Evolutionary conservation across 768 basidiomycete species (phyloP), one percentile per base, ranked within the genome.

Genomic region (Naganishia friedmannii): DNA sequence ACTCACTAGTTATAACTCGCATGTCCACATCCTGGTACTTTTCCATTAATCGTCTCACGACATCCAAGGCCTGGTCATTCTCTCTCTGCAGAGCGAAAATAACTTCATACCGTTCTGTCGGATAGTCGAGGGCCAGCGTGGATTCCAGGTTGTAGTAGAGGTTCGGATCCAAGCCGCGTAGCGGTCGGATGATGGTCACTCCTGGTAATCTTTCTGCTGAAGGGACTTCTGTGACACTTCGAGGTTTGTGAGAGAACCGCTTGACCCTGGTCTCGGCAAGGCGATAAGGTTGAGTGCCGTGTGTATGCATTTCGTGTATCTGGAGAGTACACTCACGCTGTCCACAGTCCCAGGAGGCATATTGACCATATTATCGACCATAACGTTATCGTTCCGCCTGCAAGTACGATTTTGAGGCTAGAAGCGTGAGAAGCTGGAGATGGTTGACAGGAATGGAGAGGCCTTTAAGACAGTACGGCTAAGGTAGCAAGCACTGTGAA

Each of bases 71-170:
- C 79, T 92, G 91, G 79, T 99, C 96, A 53, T 86, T 80, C 74
- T 89, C 88, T 65, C 91, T 88, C n/a, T 92, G 92, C 6, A 98
- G 89, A 31, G 91, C 92, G 70, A 97, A 88, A 51, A 98, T 83
- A 68, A 99, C 87, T 81, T 99, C 94, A 75, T 87, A 95, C 39
- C 70, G 65, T 15, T 73, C 69, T 73, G 90, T 90, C 0, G 90
- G 88, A 79, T 98, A 98, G 73, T 94, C 90, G 77, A 96, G 93
- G 37, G 83, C 84, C 82, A 98, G 95, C 0, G 91, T 91, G 4
- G 93, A 92, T 81, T 96, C 92, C 60, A 99, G 83, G 80, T 97
- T 97, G 83, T 96, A 93, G 81, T 90, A 97, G 23, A 99, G 86
- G 79, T 98, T 98, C 69, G 89, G 87, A 81, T 99, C 96, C 28